Evolutionary conservation across 1,284 basidiomycete genomes (phyloP).

Genomic region (Pseudozyma sp.): DNA sequence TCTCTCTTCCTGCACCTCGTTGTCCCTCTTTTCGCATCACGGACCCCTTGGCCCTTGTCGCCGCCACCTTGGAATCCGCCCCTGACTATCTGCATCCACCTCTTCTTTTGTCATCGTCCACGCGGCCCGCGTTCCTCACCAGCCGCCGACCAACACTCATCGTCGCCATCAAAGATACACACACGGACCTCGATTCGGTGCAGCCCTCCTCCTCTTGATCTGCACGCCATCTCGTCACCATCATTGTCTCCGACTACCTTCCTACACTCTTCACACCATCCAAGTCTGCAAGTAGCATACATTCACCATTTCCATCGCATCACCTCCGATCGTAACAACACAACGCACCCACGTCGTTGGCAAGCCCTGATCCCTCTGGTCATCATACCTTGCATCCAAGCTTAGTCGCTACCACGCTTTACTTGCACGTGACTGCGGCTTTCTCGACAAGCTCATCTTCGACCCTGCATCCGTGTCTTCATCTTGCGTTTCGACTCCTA

Average conservation of each 20-base stretch:
- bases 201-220: slow-evolving; percentile 6
- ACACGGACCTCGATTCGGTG: slow-evolving; percentile 11
- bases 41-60: slow-evolving; percentile 1
- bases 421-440: neutral
- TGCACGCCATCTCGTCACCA: slow-evolving; percentile 5
- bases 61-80: neutral
- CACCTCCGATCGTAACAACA: neutral
- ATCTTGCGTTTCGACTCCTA: slow-evolving; percentile 3
- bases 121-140: neutral
- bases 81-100: neutral
- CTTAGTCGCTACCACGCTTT: neutral
- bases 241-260: neutral
- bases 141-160: neutral
- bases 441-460: slow-evolving; percentile 7
- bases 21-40: slow-evolving; percentile 1
- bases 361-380: neutral
- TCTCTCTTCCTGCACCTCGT: slow-evolving; percentile 6
- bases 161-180: neutral
- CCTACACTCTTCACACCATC: neutral
- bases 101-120: neutral
- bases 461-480: slow-evolving; percentile 14
- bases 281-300: neutral
- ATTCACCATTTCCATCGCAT: neutral
- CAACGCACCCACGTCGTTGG: neutral
- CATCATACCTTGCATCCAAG: neutral